phyloP scores from a whole-genome alignment of 2,329 filamentous ascomycete species.

The Xylariaceae sp. region DNA sequence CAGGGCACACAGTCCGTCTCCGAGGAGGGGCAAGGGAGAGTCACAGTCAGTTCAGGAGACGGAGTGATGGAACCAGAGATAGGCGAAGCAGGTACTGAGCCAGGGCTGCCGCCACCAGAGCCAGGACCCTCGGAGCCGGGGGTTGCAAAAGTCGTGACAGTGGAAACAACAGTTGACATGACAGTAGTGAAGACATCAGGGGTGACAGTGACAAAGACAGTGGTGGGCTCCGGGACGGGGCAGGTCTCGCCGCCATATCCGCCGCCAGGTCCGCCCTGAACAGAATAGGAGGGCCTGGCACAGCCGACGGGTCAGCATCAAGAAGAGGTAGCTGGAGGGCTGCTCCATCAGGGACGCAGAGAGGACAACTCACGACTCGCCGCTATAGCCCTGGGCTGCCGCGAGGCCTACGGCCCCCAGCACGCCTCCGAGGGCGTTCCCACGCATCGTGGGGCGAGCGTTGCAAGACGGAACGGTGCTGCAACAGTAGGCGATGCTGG shows the following conservation, averaged over 20 bases:
- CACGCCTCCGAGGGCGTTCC: constrained; percentile 18
- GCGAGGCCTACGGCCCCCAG: constrained; percentile 17
- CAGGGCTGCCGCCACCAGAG: constrained; percentile 12
- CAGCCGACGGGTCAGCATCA: too few species aligned
- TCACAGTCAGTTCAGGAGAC: constrained; percentile 15
- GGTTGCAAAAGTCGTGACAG: constrained; percentile 18
- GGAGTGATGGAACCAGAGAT: constrained; percentile 12
- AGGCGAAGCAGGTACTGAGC: constrained; percentile 9
- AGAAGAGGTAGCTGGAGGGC: too few species aligned
- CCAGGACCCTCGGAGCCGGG: constrained; percentile 10
- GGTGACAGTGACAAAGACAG: constrained; percentile 41
- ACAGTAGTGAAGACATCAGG: constrained; percentile 24
- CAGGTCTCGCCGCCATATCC: constrained; percentile 28
- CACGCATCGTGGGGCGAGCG: constrained; percentile 14
- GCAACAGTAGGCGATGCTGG: constrained; percentile 3
- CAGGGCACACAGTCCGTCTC: constrained; percentile 13
- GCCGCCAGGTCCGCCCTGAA: constrained; percentile 6
- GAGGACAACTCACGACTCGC: constrained; percentile 13
- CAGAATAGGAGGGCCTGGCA: too few species aligned
- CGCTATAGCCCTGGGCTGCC: constrained; percentile 18
- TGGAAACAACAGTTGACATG: constrained; percentile 25
- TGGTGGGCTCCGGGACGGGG: constrained; percentile 30
- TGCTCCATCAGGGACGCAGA: too few species aligned
- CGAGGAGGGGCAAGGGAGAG: constrained; percentile 11
- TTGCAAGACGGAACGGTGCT: too few species aligned